Base-by-base conservation (phyloP, 208 protist genomes). In the Phytomonas sp. region DNA sequence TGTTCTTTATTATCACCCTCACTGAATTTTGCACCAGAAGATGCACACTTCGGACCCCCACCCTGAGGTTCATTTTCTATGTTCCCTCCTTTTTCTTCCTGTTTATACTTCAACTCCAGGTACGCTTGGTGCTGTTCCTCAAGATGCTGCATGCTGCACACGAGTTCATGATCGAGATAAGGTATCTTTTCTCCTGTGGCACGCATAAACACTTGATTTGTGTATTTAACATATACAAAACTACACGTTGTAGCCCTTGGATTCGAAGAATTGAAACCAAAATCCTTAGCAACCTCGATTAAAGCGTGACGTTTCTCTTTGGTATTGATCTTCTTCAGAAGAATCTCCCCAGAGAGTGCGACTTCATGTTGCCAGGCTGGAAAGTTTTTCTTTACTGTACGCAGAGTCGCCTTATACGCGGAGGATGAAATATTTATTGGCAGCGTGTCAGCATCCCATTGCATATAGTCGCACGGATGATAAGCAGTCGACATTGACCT, bases 201-300 rank as follows among this genome's bases (percentile, higher is more conserved):
- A 72, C 74, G 74, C 49, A 78, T 45, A 60, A 70, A 73, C 23
- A 74, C 31, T 7, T 31, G 30, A 23, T 70, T 69, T 29, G 63
- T 66, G 23, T n/a, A 31, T 45, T 70, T 33, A n/a, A 74, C 69
- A 37, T 69, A 73, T 3, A 45, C 62, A 52, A 74, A 42, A 16
- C 36, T n/a, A 40, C 74, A 78, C 4, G 74, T 37, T 1, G 69
- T 63, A 23, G 32, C 40, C 26, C 60, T 40, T 29, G 29, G 29
- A 32, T 73, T 40, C 42, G 19, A n/a, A 23, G 63, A 19, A 23
- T 60, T 26, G 23, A 52, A 73, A 59, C 69, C 60, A 29, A 40
- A 19, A 7, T 45, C 33, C 64, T 34, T 7, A 26, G 69, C 74
- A 19, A 78, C 61, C 8, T 66, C 12, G 56, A 70, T 23, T 19